Evolutionary conservation across 768 basidiomycete species (phyloP), one percentile per base, ranked within the genome.

Genomic region (Auriscalpium vulgare): DNA sequence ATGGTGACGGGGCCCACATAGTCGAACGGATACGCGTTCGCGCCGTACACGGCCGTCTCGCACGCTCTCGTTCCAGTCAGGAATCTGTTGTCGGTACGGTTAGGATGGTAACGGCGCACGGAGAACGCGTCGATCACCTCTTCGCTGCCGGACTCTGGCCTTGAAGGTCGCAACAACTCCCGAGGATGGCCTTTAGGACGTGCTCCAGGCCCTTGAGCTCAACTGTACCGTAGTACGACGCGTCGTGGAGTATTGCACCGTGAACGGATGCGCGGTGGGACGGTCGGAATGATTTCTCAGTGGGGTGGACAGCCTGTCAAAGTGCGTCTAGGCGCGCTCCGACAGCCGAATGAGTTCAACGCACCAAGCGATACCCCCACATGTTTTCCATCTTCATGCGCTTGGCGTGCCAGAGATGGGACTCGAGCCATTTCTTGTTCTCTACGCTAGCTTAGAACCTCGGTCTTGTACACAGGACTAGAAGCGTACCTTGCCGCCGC

Each of bases 341-440:
- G 17, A 14, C 2, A 29, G 29, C 8, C 10, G 40, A 8, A 16
- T 13, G 16, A 34, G 40, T 19, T 47, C 17, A 47, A 66, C 78
- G 19, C 34, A 91, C 93, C 53, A 99, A 74, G 62, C 91, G 79
- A 67, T 91, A 92, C 0, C 91, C 92, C 94, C 94, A 98, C 69
- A 90, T 77, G 59, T 84, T 85, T 62, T 85, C 79, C 95, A 98
- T 97, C 59, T 87, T 83, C 85, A 95, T 95, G 7, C 97, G 82
- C 70, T 97, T 98, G 1, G 94, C 90, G 64, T 97, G 95, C 92
- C 94, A 98, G 17, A 98, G 71, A 68, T 99, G 97, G 6, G 94
- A 95, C 67, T 95, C 92, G 0, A 99, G 81, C 95, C 95, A 98
- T 11, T 78, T 74, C 68, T 97, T 97, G 60, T 89, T 79, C 35